Evolutionary conservation across 1,284 basidiomycete species (phyloP).

Genomic region (Somion occarium): DNA sequence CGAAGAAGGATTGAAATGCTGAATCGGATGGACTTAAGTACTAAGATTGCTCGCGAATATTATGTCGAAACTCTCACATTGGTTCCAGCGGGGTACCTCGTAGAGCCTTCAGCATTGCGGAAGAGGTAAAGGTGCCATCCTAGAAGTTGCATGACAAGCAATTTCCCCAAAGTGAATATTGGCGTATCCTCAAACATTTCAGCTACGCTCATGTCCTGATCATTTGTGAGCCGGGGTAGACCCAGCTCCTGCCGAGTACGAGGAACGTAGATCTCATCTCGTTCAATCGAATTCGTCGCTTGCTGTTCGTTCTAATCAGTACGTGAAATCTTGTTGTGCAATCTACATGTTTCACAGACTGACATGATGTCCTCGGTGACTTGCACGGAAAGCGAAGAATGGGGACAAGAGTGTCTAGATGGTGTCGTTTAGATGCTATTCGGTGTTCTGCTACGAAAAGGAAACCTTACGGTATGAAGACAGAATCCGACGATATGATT

Average conservation of each 20-base stretch:
- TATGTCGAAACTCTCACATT: constrained; percentile 65
- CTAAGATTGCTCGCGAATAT: constrained; percentile 43
- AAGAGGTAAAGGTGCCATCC: constrained; percentile 14
- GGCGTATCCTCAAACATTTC: constrained; percentile 71
- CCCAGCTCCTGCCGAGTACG: constrained; percentile 40
- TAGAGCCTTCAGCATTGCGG: constrained; percentile 27
- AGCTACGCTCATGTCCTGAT: constrained; percentile 41
- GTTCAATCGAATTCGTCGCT: constrained; percentile 50
- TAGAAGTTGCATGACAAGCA: constrained; percentile 65
- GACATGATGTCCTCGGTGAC: constrained; percentile 36
- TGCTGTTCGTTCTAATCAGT: constrained; percentile 28
- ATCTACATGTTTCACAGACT: too few species aligned
- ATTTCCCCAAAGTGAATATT: constrained; percentile 59
- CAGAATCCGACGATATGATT: constrained; percentile 31
- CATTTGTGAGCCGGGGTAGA: constrained; percentile 37
- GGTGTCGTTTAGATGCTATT: constrained; percentile 6
- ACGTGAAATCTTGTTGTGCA: too few species aligned
- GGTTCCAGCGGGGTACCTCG: constrained; percentile 31
- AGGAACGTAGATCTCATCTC: constrained; percentile 55
- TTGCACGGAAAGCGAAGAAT: constrained; percentile 51
- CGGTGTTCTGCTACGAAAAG: not conserved
- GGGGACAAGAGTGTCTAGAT: constrained; percentile 38
- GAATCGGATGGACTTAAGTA: not conserved
- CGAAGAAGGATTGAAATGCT: constrained; percentile 17
- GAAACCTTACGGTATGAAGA: constrained; percentile 36